These are phyloP conservation scores for Orobanche coerulescens DNA, from an alignment of 257 asterid genomes.

Conservation along the genomic window DNA sequence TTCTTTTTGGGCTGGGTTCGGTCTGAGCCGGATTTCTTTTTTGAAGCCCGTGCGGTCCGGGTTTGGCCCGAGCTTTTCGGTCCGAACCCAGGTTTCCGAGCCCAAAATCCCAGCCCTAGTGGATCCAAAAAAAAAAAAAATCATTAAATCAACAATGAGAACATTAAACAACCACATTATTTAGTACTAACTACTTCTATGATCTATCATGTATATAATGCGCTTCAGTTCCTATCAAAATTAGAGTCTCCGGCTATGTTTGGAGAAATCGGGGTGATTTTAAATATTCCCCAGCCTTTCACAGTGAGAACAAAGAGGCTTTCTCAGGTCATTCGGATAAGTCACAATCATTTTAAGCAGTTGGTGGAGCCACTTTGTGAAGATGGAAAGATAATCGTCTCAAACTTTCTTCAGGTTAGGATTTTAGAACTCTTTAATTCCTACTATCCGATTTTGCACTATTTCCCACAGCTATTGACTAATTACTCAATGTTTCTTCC, in stretches of 20 bases:
- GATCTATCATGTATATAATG: background rate
- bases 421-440: conserved; percentile 7
- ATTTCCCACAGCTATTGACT: conserved; percentile 8
- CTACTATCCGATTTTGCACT: background rate
- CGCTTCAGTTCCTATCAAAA: conserved; percentile 57
- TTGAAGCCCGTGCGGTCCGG: too few species aligned
- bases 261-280: conserved; percentile 87
- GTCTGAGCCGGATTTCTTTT: too few species aligned
- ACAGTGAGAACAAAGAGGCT: conserved; percentile 87
- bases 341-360: conserved; percentile 92
- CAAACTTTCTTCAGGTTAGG: conserved; percentile 77
- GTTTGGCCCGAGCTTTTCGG: too few species aligned
- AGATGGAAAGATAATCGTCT: conserved; percentile 57
- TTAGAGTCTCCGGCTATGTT: conserved; percentile 55
- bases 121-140: too few species aligned
- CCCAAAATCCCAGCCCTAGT: too few species aligned
- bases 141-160: background rate
- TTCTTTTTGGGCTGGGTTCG: too few species aligned
- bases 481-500: background rate
- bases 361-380: conserved; percentile 52
- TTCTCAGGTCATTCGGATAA: conserved; percentile 80
- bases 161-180: background rate
- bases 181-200: background rate
- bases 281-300: conserved; percentile 82
- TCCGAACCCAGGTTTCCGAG: too few species aligned